Percentiles rank a stretch among this genome's conserved stretches.
Evolutionary conservation across 192 early-diverging fungal species (phyloP).

Genomic region (Coemansia sp.): DNA sequence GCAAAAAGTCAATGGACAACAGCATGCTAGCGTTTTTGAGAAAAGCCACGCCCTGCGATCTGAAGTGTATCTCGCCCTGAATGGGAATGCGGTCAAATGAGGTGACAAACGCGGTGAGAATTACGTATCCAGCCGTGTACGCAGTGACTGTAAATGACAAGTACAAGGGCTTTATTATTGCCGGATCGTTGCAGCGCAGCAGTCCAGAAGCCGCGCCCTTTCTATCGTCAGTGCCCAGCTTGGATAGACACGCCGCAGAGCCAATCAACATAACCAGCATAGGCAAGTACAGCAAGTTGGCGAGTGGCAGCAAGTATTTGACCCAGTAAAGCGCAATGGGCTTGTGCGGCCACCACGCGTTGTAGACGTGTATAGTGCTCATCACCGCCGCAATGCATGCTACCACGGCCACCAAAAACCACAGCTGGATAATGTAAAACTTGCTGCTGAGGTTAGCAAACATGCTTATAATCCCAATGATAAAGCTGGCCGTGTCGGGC

Average conservation of each 20-base stretch:
- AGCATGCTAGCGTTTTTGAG: constrained; percentile 73
- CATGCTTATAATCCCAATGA: constrained; percentile 47
- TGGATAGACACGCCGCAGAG: constrained; percentile 54
- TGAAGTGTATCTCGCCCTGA: constrained; percentile 70
- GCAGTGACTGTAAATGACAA: constrained; percentile 59
- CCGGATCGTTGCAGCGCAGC: constrained; percentile 53
- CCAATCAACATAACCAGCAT: constrained; percentile 58
- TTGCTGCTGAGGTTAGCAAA: constrained; percentile 53
- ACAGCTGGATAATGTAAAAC: constrained; percentile 52
- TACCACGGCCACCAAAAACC: constrained; percentile 48
- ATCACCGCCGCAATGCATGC: constrained; percentile 28
- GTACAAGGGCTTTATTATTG: constrained; percentile 58
- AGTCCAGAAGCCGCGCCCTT: constrained; percentile 36
- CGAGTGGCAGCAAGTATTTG: constrained; percentile 54
- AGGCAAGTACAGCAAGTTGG: constrained; percentile 55
- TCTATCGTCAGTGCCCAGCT: constrained; percentile 35
- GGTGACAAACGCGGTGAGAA: constrained; percentile 69
- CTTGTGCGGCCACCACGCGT: constrained; percentile 32
- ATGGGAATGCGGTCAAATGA: constrained; percentile 68
- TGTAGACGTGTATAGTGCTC: constrained; percentile 40
- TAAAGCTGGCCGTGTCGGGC: constrained; percentile 42
- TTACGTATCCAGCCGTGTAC: constrained; percentile 62
- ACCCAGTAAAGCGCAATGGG: constrained; percentile 54
- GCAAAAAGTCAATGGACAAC: constrained; percentile 64
- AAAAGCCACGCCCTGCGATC: constrained; percentile 69